Evolutionary conservation across 139 green algal species (phyloP).

Genomic region (Haematococcus sp.): DNA sequence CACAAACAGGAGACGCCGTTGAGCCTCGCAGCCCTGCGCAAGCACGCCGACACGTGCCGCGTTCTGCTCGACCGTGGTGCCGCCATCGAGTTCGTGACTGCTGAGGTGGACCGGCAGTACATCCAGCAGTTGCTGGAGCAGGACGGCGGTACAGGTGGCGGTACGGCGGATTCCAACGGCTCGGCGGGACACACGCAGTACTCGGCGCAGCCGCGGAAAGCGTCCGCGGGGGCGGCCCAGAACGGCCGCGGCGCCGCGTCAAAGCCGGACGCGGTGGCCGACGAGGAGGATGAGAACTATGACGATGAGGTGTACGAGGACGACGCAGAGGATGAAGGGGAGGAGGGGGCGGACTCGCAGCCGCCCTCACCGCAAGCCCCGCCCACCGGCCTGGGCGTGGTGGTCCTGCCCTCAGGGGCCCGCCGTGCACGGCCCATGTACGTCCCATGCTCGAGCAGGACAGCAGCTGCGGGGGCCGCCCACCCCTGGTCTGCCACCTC

Average conservation of each 20-base stretch:
- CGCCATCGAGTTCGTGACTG: neutral
- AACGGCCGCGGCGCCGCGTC: neutral
- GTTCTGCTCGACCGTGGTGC: neutral
- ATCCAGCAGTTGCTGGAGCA: neutral
- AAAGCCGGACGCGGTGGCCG: neutral
- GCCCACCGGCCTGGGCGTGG: neutral
- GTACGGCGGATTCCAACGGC: too few relatives aligned
- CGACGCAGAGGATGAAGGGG: neutral
- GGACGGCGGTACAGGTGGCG: neutral
- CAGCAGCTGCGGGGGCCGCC: neutral
- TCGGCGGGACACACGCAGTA: too few relatives aligned
- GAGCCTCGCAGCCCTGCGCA: too few relatives aligned
- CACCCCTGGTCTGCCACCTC: neutral
- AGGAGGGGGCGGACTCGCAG: constrained; percentile 2
- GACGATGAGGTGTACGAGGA: constrained; percentile 1
- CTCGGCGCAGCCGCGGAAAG: neutral
- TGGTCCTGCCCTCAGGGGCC: neutral
- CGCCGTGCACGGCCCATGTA: constrained; percentile 8
- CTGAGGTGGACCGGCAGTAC: neutral
- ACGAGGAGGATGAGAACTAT: neutral
- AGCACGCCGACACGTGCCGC: neutral
- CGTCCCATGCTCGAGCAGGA: neutral
- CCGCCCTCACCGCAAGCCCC: neutral
- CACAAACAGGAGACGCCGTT: too few relatives aligned
- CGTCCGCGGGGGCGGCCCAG: neutral